Evolutionary conservation across 2,329 filamentous ascomycete genomes (phyloP).

Genomic region (Fusarium lateritium): DNA sequence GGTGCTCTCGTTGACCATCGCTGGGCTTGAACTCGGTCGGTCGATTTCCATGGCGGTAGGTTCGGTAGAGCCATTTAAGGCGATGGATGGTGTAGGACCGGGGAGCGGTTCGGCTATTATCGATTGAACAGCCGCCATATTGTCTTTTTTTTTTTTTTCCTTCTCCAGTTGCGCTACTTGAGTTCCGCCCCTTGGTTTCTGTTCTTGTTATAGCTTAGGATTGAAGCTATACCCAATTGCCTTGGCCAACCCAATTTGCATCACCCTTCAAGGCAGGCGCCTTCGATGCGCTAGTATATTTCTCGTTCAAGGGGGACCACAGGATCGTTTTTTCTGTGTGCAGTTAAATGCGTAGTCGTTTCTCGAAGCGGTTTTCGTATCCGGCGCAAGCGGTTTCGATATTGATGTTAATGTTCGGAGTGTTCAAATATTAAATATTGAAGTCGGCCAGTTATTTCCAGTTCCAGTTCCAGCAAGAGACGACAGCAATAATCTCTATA

Average conservation of each 20-base stretch:
- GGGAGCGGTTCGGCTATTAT: slow-evolving; percentile 54
- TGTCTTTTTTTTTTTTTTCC: slow-evolving; percentile 5
- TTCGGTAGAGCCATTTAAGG: slow-evolving; percentile 47
- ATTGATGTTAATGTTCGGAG: background rate
- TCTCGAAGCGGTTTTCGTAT: slow-evolving; percentile 7
- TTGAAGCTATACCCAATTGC: slow-evolving; percentile 30
- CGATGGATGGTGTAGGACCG: slow-evolving; percentile 44
- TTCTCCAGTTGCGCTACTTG: background rate
- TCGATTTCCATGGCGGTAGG: slow-evolving; percentile 54
- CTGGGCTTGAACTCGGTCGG: slow-evolving; percentile 53
- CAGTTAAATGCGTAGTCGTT: slow-evolving; percentile 1
- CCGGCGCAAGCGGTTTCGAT: slow-evolving; percentile 13
- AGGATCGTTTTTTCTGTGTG: slow-evolving; percentile 13
- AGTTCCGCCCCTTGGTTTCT: slow-evolving; percentile 24
- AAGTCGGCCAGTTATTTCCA: background rate
- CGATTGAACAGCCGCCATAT: slow-evolving; percentile 59
- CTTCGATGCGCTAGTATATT: slow-evolving; percentile 18
- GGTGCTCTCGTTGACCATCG: slow-evolving; percentile 56
- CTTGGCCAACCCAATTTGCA: slow-evolving; percentile 23
- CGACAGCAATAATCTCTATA: slow-evolving; percentile 5
- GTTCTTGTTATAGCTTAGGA: slow-evolving; percentile 15
- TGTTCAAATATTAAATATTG: slow-evolving; percentile 5
- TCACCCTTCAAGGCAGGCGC: slow-evolving; percentile 25
- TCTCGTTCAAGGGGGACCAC: background rate
- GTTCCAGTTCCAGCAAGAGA: background rate